phyloP scores from a whole-genome alignment of 805 yeast species.

The Candida takata region DNA sequence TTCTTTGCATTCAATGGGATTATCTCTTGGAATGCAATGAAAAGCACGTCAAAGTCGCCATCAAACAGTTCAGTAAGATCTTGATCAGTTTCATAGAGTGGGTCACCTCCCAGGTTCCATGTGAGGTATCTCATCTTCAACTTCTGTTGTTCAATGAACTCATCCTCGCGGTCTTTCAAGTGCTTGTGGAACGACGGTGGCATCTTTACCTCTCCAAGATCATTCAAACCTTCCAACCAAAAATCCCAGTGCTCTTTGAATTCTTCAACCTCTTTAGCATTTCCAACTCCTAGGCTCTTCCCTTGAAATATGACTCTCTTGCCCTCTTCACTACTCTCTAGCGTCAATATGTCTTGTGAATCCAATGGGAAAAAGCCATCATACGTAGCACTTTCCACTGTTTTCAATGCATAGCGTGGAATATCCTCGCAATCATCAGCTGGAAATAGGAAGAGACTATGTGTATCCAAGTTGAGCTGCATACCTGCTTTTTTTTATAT shows the following conservation, averaged over 20 bases:
- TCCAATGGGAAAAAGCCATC: constrained; percentile 12
- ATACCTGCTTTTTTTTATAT: constrained; percentile 1
- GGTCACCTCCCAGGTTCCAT: constrained; percentile 34
- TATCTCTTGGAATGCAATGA: constrained; percentile 44
- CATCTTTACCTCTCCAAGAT: constrained; percentile 1
- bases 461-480: constrained; percentile 12
- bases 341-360: constrained; percentile 1
- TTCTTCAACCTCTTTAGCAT: constrained; percentile 1
- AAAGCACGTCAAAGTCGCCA: constrained; percentile 28
- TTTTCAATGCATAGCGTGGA: constrained; percentile 23
- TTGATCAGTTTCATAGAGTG: constrained; percentile 15
- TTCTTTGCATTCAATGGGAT: constrained; percentile 37
- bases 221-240: constrained; percentile 4
- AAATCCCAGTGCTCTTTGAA: constrained; percentile 9
- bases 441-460: constrained; percentile 22
- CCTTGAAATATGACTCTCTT: constrained; percentile 5
- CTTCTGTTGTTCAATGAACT: constrained; percentile 15
- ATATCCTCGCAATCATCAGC: constrained; percentile 22
- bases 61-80: constrained; percentile 14
- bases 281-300: constrained; percentile 3
- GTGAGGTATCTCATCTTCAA: constrained; percentile 26
- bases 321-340: constrained; percentile 1
- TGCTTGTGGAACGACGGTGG: constrained; percentile 12
- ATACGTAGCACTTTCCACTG: constrained; percentile 1
- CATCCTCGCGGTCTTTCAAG: constrained; percentile 9